These are phyloP conservation scores for Suillus lakei DNA, from an alignment of 768 basidiomycete species.

Conservation along the genomic window DNA sequence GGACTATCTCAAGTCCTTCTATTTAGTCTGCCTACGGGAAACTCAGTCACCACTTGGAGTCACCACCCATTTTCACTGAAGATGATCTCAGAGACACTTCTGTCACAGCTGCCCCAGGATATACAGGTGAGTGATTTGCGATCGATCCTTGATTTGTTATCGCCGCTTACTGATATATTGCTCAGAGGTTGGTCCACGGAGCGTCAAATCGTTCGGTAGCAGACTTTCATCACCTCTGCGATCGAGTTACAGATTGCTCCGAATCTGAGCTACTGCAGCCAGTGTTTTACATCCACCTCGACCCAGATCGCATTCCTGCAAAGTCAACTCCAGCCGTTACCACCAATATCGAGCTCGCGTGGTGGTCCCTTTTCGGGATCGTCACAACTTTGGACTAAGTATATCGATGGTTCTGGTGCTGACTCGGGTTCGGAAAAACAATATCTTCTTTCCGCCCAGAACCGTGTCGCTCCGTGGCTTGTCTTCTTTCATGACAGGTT, in stretches of 20 bases:
- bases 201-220: conserved; percentile 1
- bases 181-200: not conserved
- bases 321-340: not conserved
- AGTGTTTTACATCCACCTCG: conserved; percentile 1
- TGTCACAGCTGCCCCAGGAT: not conserved
- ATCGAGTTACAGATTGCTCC: not conserved
- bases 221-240: not conserved
- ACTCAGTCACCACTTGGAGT: no score
- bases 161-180: not conserved
- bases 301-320: not conserved
- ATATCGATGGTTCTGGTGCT: not conserved
- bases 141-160: not conserved
- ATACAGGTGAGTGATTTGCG: not conserved
- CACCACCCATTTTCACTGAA: not conserved
- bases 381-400: not conserved
- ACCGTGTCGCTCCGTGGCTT: not conserved
- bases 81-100: not conserved
- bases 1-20: no score
- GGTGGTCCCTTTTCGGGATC: not conserved
- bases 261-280: not conserved
- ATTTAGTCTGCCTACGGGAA: no score
- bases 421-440: not conserved
- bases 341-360: not conserved
- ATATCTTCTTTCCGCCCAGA: not conserved
- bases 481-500: not conserved